Evolutionary conservation across 352 stramenopile genomes (phyloP), one percentile per base, ranked within the genome.

Genomic region (Pseudoperonospora humuli): DNA sequence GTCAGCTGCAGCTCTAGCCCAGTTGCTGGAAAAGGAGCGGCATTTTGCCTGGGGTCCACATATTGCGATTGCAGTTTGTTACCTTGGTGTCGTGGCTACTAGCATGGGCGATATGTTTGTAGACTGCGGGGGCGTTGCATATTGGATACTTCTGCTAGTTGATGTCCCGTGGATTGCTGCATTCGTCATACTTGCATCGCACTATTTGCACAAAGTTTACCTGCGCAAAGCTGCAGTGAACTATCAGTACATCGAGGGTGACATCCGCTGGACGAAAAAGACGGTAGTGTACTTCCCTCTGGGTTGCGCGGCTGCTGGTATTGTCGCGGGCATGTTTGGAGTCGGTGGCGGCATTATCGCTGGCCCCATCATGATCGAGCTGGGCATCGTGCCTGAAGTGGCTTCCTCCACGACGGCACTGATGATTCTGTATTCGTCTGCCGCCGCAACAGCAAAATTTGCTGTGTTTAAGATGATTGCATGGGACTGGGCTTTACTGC

Each of bases 371-470:
- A 64, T 67, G 42, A 56, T 67, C 15, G 58, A 67, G 45, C 15
- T 64, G 28, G 58, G 53, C 7, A 55, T 67, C 18, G 53, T 64
- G 14, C 54, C 54, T 0, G 66, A 81, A 25, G 75, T 84, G 7
- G 64, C 66, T 21, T 64, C 58, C 2, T 52, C 58, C 15, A 68
- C 54, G 2, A 61, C 54, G 33, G 58, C 58, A 7, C 19, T 64
- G 18, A 64, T 82, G 45, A 68, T 83, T 46, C 39, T 86, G 34
- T 86, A 75, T 52, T 74, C 66, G 14, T 67, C 70, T 9, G 67
- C 69, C 7, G 61, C 69, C 10, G 67, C 72, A 5, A 73, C 69
- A 13, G 57, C 60, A 45, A 76, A 85, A 52, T 81, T 75, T 31
- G 62, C 64, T 28, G 45, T 82, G 14, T 77, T 79, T 36, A 48